Conservation (phyloP, 208 protist species). For the Leishmania martiniquensis region DNA sequence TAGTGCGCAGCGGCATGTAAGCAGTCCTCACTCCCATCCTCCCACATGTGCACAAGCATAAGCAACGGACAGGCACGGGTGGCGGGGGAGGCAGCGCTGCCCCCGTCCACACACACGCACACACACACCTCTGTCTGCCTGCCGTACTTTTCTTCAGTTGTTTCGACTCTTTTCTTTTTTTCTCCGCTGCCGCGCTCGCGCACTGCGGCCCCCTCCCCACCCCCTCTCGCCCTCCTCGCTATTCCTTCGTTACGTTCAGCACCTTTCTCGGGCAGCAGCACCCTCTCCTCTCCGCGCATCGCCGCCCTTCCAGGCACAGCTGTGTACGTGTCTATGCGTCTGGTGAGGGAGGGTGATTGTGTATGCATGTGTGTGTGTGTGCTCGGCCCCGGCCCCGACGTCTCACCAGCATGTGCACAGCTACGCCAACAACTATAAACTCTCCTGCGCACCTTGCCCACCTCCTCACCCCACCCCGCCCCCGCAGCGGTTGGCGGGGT, state of each 20-base stretch:
- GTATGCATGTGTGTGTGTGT: neutral
- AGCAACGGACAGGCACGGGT: neutral
- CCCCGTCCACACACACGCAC: neutral
- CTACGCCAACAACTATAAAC: neutral
- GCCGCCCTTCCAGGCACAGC: neutral
- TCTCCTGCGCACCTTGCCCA: neutral
- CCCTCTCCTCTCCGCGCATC: neutral
- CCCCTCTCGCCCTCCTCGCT: neutral
- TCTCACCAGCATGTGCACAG: conserved; percentile 1
- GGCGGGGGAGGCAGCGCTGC: neutral
- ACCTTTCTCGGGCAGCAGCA: neutral
- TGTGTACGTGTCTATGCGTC: neutral
- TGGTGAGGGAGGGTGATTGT: neutral
- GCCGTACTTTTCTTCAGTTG: neutral
- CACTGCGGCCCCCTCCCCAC: neutral
- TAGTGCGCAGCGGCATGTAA: conserved; percentile 1
- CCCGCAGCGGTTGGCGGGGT: neutral
- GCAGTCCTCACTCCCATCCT: neutral
- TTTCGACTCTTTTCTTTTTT: neutral
- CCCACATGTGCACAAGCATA: conserved; percentile 2
- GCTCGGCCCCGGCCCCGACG: neutral
- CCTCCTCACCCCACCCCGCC: neutral
- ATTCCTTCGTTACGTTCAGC: neutral
- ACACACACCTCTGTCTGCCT: neutral
- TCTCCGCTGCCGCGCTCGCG: neutral